phyloP scores from a whole-genome alignment of 768 basidiomycete species.

The Calocybe cyanea region DNA sequence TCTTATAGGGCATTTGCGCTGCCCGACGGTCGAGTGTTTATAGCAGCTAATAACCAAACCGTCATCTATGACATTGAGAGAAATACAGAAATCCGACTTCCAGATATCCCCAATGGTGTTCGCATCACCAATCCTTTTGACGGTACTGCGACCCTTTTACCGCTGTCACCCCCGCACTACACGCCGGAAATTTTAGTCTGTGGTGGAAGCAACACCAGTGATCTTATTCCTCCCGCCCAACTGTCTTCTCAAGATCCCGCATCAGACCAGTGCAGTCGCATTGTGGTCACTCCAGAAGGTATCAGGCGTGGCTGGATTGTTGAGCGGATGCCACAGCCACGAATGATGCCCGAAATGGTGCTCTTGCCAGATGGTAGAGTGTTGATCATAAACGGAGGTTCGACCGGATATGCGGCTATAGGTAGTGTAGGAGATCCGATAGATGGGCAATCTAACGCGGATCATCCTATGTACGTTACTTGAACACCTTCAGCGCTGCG shows the following conservation, averaged over 20 bases:
- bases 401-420: conserved; percentile 37
- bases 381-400: conserved; percentile 38
- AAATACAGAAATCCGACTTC: conserved; percentile 34
- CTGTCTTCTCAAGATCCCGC: conserved; percentile 37
- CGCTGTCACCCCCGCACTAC: conserved; percentile 32
- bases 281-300: conserved; percentile 35
- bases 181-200: conserved; percentile 44
- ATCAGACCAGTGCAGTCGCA: conserved; percentile 36
- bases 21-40: conserved; percentile 36
- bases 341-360: conserved; percentile 33
- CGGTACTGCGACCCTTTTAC: conserved; percentile 32
- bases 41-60: conserved; percentile 35
- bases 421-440: conserved; percentile 25
- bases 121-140: conserved; percentile 38
- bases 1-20: conserved; percentile 15
- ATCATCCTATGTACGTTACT: conserved; percentile 22
- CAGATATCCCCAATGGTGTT: conserved; percentile 40
- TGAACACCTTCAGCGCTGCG: background rate
- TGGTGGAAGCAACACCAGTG: conserved; percentile 34
- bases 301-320: conserved; percentile 42
- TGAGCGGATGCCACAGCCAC: conserved; percentile 35
- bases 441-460: conserved; percentile 19
- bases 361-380: conserved; percentile 37
- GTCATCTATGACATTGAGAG: conserved; percentile 38
- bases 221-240: conserved; percentile 22